These are phyloP conservation scores for Coemansia sp. DNA, from an alignment of 192 early-diverging fungal species.

Conservation along the genomic window DNA sequence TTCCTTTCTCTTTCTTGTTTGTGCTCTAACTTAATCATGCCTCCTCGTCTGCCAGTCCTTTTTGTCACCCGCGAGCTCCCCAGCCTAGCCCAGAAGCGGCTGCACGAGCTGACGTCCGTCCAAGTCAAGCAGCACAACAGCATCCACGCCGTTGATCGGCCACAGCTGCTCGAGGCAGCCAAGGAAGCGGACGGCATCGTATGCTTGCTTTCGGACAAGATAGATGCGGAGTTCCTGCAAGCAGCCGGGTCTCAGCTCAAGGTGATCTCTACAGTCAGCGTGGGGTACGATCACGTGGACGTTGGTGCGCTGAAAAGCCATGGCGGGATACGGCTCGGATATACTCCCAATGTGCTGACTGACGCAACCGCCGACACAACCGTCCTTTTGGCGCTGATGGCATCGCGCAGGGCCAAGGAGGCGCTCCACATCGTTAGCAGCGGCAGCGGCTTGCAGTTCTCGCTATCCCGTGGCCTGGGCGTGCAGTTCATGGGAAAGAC, in stretches of 20 bases:
- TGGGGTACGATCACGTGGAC: conserved; percentile 85
- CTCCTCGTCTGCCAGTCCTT: conserved; percentile 27
- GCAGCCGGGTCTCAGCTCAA: conserved; percentile 67
- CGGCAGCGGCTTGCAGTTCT: conserved; percentile 25
- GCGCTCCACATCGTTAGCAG: conserved; percentile 36
- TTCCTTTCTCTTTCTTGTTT: neutral
- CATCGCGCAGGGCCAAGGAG: conserved; percentile 68
- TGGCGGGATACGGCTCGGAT: conserved; percentile 66
- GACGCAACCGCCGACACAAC: conserved; percentile 87
- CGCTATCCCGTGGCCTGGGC: conserved; percentile 56
- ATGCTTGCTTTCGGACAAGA: conserved; percentile 72
- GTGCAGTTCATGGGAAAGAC: conserved; percentile 76
- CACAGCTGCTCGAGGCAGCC: conserved; percentile 52
- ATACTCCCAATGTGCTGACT: conserved; percentile 87
- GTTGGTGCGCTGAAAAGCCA: conserved; percentile 48
- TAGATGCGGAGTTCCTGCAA: conserved; percentile 70
- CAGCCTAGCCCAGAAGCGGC: conserved; percentile 48
- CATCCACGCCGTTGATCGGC: conserved; percentile 52
- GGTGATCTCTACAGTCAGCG: conserved; percentile 77
- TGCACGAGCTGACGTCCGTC: conserved; percentile 52
- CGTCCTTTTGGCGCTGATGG: conserved; percentile 73
- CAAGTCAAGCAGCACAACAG: conserved; percentile 64
- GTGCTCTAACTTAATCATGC: neutral
- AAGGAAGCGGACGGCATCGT: conserved; percentile 61
- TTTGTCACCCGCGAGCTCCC: conserved; percentile 61